Evolutionary conservation across 225 moss, liverwort and hornwort genomes (phyloP).

Genomic region (Rhytidiadelphus loreus): DNA sequence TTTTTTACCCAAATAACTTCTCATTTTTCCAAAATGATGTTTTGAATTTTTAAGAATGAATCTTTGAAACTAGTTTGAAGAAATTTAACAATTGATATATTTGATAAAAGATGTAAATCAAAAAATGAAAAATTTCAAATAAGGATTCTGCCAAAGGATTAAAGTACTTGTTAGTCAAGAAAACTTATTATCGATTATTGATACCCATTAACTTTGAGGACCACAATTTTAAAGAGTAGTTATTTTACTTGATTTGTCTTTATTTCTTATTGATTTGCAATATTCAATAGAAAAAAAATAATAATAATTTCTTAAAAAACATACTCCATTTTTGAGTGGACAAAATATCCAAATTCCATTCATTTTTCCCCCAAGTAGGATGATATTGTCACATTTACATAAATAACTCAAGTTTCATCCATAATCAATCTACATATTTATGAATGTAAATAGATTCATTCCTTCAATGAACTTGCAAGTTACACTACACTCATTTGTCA

Average conservation of each 20-base stretch:
- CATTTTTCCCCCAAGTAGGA: background rate
- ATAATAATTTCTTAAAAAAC: background rate
- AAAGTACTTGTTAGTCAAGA: rapidly evolving
- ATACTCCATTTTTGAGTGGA: background rate
- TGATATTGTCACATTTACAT: background rate
- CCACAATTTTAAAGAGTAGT: background rate
- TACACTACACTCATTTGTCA: rapidly evolving
- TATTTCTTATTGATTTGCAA: background rate
- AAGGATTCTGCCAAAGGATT: background rate
- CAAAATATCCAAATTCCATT: background rate
- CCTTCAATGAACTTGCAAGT: background rate
- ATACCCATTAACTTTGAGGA: background rate
- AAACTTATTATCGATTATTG: background rate
- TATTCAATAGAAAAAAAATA: too few species aligned
- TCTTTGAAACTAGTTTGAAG: background rate
- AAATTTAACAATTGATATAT: background rate
- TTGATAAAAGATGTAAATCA: background rate
- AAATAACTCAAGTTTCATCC: background rate
- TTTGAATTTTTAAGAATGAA: background rate
- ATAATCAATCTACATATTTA: background rate
- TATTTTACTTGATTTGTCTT: background rate
- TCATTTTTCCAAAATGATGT: background rate
- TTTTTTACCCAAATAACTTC: background rate
- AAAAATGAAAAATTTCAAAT: background rate
- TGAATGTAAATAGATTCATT: background rate